These are phyloP conservation scores for Calonectria henricotiae DNA, from an alignment of 2,329 filamentous ascomycete species.

Conservation along the genomic window DNA sequence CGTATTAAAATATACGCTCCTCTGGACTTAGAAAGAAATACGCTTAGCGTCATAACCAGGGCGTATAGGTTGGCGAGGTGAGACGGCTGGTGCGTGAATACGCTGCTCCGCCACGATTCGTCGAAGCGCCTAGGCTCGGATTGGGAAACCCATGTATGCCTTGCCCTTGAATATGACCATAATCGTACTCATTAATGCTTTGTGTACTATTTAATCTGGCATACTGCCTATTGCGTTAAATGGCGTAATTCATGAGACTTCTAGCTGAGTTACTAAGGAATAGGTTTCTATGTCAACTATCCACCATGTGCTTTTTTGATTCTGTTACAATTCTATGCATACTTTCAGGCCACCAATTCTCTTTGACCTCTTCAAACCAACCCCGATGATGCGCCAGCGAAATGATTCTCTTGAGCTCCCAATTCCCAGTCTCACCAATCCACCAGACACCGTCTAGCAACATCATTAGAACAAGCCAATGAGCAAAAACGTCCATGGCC, in stretches of 20 bases:
- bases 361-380: constrained; percentile 34
- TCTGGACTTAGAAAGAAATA: neutral
- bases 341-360: constrained; percentile 58
- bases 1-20: neutral
- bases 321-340: constrained; percentile 51
- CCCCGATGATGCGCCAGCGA: constrained; percentile 35
- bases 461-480: constrained; percentile 60
- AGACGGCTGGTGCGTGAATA: constrained; percentile 14
- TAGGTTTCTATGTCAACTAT: neutral
- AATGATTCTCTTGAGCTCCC: constrained; percentile 55
- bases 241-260: neutral
- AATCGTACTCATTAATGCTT: neutral
- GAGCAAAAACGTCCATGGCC: constrained; percentile 59
- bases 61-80: neutral
- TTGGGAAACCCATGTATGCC: neutral
- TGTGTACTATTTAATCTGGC: neutral
- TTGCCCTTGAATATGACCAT: neutral
- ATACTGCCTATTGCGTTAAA: neutral
- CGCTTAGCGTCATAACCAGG: neutral
- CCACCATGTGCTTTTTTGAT: constrained; percentile 26
- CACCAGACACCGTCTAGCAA: constrained; percentile 61
- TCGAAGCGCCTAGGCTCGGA: neutral
- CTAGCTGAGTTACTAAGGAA: neutral
- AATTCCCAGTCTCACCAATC: constrained; percentile 58
- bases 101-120: constrained; percentile 27